phyloP scores from a whole-genome alignment of 805 yeast species.

The Lipomyces kockii region DNA sequence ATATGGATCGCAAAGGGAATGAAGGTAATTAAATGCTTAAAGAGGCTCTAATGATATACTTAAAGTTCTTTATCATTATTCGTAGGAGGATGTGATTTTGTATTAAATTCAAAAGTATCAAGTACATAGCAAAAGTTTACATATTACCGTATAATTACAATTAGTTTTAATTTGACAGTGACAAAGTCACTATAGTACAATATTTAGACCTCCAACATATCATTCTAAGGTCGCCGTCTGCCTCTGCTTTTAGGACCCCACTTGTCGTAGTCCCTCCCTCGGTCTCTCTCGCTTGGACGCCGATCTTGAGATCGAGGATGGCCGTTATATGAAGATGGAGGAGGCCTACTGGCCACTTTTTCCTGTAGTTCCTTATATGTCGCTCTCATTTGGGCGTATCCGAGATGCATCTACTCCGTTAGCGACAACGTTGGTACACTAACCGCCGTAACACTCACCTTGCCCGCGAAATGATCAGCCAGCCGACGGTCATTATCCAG shows the following conservation, averaged over 20 bases:
- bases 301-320: constrained; percentile 12
- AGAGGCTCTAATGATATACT: neutral
- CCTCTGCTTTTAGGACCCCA: constrained; percentile 13
- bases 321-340: constrained; percentile 7
- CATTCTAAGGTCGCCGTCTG: constrained; percentile 5
- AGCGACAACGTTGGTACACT: neutral
- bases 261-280: constrained; percentile 11
- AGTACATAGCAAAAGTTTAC: neutral
- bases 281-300: constrained; percentile 11
- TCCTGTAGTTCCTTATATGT: constrained; percentile 32
- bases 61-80: neutral
- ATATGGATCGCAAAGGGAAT: neutral
- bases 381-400: constrained; percentile 73
- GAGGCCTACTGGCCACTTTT: constrained; percentile 12
- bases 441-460: constrained; percentile 11
- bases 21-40: neutral
- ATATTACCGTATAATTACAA: neutral
- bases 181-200: neutral
- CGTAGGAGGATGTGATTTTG: neutral
- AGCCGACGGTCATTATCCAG: constrained; percentile 85
- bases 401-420: constrained; percentile 65
- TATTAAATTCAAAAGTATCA: neutral
- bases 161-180: neutral
- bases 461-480: constrained; percentile 89
- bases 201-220: neutral